Conservation (phyloP, 345 rosid species). For the Trapa incisa region DNA sequence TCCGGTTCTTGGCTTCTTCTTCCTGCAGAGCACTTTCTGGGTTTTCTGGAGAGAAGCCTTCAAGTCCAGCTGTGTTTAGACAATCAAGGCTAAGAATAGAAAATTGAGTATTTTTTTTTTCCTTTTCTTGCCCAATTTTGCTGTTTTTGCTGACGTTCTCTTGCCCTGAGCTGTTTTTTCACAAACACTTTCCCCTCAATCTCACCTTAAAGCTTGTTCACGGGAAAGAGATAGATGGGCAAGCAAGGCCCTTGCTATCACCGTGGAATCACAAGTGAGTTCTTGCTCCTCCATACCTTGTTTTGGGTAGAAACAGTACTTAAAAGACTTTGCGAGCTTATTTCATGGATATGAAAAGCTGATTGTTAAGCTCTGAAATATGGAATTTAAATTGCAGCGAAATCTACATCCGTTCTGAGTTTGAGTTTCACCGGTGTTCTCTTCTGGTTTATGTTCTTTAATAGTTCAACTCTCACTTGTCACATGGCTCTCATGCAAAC, state of each 20-base stretch:
- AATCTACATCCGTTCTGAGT: background rate
- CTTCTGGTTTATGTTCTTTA: background rate
- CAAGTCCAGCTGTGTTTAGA: constrained; percentile 2
- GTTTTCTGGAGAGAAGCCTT: background rate
- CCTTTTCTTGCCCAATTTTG: background rate
- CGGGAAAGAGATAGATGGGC: constrained; percentile 41
- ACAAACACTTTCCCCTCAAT: constrained; percentile 7
- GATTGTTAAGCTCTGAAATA: background rate
- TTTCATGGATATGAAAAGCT: background rate
- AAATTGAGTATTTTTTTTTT: background rate
- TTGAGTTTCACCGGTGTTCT: background rate
- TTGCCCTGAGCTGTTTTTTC: background rate
- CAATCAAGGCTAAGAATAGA: constrained; percentile 4
- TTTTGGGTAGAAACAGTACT: background rate
- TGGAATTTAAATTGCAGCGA: background rate
- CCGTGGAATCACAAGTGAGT: constrained; percentile 99
- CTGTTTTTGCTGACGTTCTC: background rate
- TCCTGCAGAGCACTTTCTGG: constrained; percentile 9
- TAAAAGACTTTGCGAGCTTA: background rate
- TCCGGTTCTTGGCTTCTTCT: background rate
- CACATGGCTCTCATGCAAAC: background rate
- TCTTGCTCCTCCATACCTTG: constrained; percentile 14
- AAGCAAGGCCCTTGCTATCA: constrained; percentile 98
- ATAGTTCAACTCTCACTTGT: background rate
- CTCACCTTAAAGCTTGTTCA: constrained; percentile 12